phyloP scores from a whole-genome alignment of 495 filamentous ascomycete genomes.

The Penicillium verhagenii region DNA sequence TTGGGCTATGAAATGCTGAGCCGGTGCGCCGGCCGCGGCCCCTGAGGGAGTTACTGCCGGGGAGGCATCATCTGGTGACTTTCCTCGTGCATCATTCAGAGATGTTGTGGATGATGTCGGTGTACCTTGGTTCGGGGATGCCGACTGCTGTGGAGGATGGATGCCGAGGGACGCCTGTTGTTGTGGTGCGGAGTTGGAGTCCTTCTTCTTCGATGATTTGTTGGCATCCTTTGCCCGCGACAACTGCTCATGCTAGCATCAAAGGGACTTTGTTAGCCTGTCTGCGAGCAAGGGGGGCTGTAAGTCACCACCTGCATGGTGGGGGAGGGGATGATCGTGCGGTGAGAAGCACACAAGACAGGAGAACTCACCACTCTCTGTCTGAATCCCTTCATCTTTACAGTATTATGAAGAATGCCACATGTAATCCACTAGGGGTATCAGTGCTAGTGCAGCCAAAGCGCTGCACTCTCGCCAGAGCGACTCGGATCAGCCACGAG shows the following conservation, averaged over 20 bases:
- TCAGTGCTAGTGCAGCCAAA: slow-evolving; percentile 41
- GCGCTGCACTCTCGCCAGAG: slow-evolving; percentile 43
- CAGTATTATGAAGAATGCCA: slow-evolving; percentile 29
- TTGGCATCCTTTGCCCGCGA: slow-evolving; percentile 90
- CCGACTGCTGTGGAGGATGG: slow-evolving; percentile 56
- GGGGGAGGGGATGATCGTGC: slow-evolving; percentile 18
- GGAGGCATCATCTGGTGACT: slow-evolving; percentile 64
- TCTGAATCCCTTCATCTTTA: slow-evolving; percentile 95
- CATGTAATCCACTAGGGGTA: slow-evolving; percentile 38
- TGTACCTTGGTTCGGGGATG: slow-evolving; percentile 63
- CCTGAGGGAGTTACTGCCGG: slow-evolving; percentile 35
- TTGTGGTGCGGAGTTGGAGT: slow-evolving; percentile 73
- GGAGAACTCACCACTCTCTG: slow-evolving; percentile 86
- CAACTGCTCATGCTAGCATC: slow-evolving; percentile 74
- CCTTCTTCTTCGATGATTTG: slow-evolving; percentile 93
- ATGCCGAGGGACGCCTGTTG: slow-evolving; percentile 37
- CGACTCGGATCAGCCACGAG: slow-evolving; percentile 25
- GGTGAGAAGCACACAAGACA: slow-evolving; percentile 13
- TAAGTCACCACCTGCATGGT: slow-evolving; percentile 11
- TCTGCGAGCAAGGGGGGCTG: slow-evolving; percentile 8
- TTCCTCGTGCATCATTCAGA: slow-evolving; percentile 81
- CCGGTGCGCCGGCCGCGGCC: slow-evolving; percentile 26
- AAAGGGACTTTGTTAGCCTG: slow-evolving; percentile 28
- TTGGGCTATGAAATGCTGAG: slow-evolving; percentile 35
- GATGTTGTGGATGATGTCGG: slow-evolving; percentile 85